Evolutionary conservation across 345 rosid genomes (phyloP), one percentile per base, ranked within the genome.

Genomic region (Hibiscus syriacus): DNA sequence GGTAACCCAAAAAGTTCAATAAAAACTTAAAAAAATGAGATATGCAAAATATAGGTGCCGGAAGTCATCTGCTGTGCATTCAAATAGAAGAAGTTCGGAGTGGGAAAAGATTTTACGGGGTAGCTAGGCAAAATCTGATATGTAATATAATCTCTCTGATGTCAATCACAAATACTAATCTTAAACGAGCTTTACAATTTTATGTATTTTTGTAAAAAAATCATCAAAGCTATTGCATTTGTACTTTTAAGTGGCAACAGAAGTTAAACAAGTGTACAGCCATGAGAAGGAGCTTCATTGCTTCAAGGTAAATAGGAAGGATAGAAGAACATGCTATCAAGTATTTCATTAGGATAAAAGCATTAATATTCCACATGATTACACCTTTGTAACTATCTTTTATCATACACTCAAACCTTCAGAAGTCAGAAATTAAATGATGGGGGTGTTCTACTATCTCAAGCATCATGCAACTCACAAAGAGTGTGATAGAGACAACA

Each of bases 1-100:
- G 62, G 63, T n/a, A 67, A 67, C 7, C 36, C n/a, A n/a, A 52
- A 67, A 53, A 34, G 36, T 13, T 67, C 61, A 54, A 36, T 25
- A 2, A 67, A 66, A 67, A 6, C 36, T 10, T 22, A 66, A 32
- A 10, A 41, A 12, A 22, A 53, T n/a, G 14, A 14, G 36, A 53
- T 53, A 36, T 61, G n/a, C n/a, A n/a, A 68, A 53, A 43, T 13
- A 6, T 63, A 43, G 67, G 22, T 25, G 50, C 53, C 6, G 29
- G 25, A 63, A 25, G 32, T 63, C 36, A 41, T 63, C 34, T 41
- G 3, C 13, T 19, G 22, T 60, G 29, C 49, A 61, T 39, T 22
- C 14, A 22, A 22, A 8, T 26, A 13, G 25, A 27, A 0, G n/a
- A 14, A 22, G 22, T 32, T 23, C 14, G 14, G 53, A 63, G 16